Evolutionary conservation across 2,329 filamentous ascomycete species (phyloP).

Genomic region (Metarhizium guizhouense): DNA sequence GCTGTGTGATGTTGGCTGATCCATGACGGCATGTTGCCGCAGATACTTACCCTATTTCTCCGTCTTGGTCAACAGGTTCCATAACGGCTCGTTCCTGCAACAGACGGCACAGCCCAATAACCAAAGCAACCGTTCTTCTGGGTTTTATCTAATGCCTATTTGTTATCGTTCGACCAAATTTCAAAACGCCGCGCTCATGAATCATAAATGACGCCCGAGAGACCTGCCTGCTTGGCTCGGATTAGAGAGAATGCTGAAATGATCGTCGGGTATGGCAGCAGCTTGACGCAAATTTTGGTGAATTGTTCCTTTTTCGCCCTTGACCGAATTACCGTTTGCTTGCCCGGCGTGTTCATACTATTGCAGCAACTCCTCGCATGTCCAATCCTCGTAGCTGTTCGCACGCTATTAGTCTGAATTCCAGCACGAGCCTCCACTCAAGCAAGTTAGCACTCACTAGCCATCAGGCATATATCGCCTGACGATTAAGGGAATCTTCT

Average conservation of each 20-base stretch:
- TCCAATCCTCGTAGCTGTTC: constrained; percentile 95
- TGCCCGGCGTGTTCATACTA: constrained; percentile 21
- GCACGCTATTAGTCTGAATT: not conserved
- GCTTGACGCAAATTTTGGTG: not conserved
- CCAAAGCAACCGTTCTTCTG: constrained; percentile 4
- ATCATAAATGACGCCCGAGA: constrained; percentile 16
- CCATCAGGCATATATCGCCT: constrained; percentile 94
- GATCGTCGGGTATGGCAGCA: not conserved
- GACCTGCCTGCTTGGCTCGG: constrained; percentile 1
- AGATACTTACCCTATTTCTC: not conserved
- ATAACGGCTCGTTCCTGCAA: not conserved
- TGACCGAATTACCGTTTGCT: constrained; percentile 8
- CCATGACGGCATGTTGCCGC: no score
- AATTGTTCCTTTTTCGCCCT: not conserved
- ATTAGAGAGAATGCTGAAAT: not conserved
- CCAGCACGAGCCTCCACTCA: not conserved
- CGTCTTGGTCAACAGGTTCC: not conserved
- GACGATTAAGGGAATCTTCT: constrained; percentile 96
- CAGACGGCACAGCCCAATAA: not conserved
- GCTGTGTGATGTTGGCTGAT: not conserved
- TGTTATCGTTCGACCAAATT: constrained; percentile 13
- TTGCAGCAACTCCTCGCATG: constrained; percentile 84
- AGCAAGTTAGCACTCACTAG: constrained; percentile 53
- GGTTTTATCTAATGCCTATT: constrained; percentile 18
- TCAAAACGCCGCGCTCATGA: constrained; percentile 29